Evolutionary conservation across 352 stramenopile species (phyloP).

Genomic region (Pythium volutum): DNA sequence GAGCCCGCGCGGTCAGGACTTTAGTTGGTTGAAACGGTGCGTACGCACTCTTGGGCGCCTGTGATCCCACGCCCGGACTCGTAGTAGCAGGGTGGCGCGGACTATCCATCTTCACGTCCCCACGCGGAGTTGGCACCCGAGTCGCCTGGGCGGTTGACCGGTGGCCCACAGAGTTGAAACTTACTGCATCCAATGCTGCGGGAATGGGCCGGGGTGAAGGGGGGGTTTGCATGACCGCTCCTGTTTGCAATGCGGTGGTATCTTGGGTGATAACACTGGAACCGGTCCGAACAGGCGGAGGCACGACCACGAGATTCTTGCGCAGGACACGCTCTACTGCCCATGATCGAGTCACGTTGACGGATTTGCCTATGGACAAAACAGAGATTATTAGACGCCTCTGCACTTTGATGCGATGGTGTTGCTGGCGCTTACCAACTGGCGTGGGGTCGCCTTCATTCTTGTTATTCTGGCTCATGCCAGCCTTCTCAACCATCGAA

Average conservation of each 20-base stretch:
- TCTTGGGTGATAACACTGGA: not conserved
- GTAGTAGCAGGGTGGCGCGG: constrained; percentile 7
- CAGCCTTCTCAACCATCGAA: not conserved
- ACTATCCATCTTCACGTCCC: constrained; percentile 12
- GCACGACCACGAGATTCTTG: constrained; percentile 40
- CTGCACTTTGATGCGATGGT: not conserved
- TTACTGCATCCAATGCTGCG: not conserved
- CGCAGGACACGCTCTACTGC: constrained; percentile 53
- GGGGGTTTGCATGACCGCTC: not conserved
- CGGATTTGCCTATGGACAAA: constrained; percentile 8
- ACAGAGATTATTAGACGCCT: not conserved
- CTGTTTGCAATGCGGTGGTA: not conserved
- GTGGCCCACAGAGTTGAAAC: not conserved
- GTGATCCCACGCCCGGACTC: not conserved
- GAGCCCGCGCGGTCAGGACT: too few relatives aligned
- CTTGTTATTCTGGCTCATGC: not conserved
- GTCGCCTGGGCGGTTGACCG: not conserved
- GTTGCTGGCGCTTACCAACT: not conserved
- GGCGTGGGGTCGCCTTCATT: not conserved
- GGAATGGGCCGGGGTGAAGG: not conserved
- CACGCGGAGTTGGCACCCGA: too few relatives aligned
- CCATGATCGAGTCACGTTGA: constrained; percentile 41
- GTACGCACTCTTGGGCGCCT: not conserved
- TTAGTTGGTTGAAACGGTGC: not conserved
- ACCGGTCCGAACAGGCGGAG: constrained; percentile 31